These are phyloP conservation scores for Lathyrus tuberosus DNA, from an alignment of 306 rosid genomes.

Conservation along the genomic window DNA sequence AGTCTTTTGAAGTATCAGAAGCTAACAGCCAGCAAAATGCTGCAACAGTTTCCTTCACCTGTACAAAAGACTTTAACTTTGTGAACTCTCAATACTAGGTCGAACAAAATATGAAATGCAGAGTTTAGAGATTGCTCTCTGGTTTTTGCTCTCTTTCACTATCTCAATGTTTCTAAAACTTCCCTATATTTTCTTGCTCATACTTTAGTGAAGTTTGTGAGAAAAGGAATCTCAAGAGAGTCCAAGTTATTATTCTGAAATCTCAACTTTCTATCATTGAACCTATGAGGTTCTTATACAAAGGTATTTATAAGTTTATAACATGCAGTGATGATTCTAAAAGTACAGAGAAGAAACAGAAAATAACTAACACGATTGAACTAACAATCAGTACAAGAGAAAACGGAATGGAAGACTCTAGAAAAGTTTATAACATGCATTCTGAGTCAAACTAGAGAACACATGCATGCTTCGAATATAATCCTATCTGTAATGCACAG, in stretches of 20 bases:
- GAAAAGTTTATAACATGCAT: neutral
- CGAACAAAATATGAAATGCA: slow-evolving; percentile 3
- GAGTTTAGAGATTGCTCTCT: neutral
- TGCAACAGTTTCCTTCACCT: slow-evolving; percentile 6
- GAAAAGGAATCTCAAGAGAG: neutral
- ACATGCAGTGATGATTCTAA: neutral
- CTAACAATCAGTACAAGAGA: slow-evolving; percentile 5
- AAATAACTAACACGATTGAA: neutral
- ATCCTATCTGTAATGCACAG: neutral
- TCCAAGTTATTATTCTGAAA: neutral
- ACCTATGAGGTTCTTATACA: neutral
- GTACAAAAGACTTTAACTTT: slow-evolving; percentile 12
- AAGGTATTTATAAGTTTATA: neutral
- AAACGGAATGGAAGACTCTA: neutral
- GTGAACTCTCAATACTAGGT: neutral
- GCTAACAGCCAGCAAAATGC: neutral
- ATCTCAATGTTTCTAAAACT: neutral
- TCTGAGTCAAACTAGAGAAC: slow-evolving; percentile 4
- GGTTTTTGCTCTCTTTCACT: slow-evolving; percentile 18
- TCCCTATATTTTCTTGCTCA: neutral
- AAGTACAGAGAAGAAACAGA: slow-evolving; percentile 9
- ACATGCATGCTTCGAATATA: slow-evolving; percentile 2
- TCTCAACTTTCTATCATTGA: neutral
- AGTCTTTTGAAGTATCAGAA: neutral
- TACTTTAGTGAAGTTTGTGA: slow-evolving; percentile 6